These are phyloP conservation scores for Vigna hirtella DNA, from an alignment of 306 rosid genomes.

Conservation along the genomic window DNA sequence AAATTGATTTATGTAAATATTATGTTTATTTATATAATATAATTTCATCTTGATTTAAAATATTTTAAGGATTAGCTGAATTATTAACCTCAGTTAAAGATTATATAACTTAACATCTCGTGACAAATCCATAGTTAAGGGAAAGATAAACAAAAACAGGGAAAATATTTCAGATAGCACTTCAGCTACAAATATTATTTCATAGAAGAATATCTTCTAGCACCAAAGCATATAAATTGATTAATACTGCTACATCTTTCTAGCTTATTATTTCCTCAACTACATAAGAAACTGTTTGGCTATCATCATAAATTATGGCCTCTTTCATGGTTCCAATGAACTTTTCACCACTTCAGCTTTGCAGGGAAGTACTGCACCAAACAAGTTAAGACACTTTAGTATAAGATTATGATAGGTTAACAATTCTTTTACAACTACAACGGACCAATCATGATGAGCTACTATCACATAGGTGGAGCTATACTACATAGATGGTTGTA, in stretches of 20 bases:
- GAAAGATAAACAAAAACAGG: background rate
- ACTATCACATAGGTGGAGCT: too few relatives aligned
- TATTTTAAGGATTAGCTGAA: background rate
- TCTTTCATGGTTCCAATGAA: constrained; percentile 24
- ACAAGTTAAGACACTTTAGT: background rate
- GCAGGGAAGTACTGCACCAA: constrained; percentile 79
- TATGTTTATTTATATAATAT: too few relatives aligned
- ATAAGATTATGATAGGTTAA: background rate
- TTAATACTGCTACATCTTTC: constrained; percentile 10
- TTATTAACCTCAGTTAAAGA: background rate
- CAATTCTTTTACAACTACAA: too few relatives aligned
- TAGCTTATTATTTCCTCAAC: constrained; percentile 34
- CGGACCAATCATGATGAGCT: too few relatives aligned
- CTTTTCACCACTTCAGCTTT: constrained; percentile 76
- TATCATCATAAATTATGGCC: constrained; percentile 18
- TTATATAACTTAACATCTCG: background rate
- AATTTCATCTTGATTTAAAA: too few relatives aligned
- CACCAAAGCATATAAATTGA: constrained; percentile 27
- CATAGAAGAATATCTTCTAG: constrained; percentile 20
- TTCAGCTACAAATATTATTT: constrained; percentile 9
- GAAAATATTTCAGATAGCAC: background rate
- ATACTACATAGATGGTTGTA: too few relatives aligned
- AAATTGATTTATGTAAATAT: too few relatives aligned
- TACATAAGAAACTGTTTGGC: constrained; percentile 4
- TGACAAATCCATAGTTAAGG: background rate